Evolutionary conservation across 768 basidiomycete genomes (phyloP).

Genomic region (Leccinum boreale): DNA sequence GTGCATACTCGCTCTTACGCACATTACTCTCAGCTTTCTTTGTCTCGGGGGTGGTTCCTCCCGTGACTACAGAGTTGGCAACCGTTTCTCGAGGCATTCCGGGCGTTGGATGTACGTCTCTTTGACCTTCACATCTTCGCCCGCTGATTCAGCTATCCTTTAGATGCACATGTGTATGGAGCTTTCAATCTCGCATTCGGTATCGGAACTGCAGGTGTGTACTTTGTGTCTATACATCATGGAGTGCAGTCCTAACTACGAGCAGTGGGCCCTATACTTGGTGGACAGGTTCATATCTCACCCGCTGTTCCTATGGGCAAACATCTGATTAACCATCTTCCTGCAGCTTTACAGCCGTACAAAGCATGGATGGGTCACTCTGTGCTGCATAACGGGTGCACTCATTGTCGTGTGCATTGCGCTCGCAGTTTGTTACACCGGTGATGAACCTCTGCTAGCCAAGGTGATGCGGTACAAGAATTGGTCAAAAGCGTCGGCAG

Average conservation of each 20-base stretch:
- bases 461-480: slow-evolving; percentile 24
- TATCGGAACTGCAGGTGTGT: slow-evolving; percentile 57
- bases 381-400: slow-evolving; percentile 48
- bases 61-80: slow-evolving; percentile 66
- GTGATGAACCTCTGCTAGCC: slow-evolving; percentile 40
- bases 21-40: slow-evolving; percentile 50
- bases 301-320: neutral
- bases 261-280: slow-evolving; percentile 66
- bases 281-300: slow-evolving; percentile 51
- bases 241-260: slow-evolving; percentile 1
- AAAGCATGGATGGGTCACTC: slow-evolving; percentile 55
- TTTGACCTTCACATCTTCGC: neutral
- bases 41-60: slow-evolving; percentile 54
- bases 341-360: slow-evolving; percentile 57
- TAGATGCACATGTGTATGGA: slow-evolving; percentile 74
- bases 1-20: neutral
- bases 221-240: neutral
- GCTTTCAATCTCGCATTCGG: slow-evolving; percentile 73
- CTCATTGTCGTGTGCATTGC: slow-evolving; percentile 38
- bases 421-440: slow-evolving; percentile 47
- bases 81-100: slow-evolving; percentile 51
- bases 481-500: slow-evolving; percentile 8
- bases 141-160: neutral
- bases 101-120: slow-evolving; percentile 63
- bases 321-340: slow-evolving; percentile 2